Percentiles rank a stretch among this genome's conserved stretches.
phyloP scores from a whole-genome alignment of 768 basidiomycete genomes.

The Tephrocybe rancida region DNA sequence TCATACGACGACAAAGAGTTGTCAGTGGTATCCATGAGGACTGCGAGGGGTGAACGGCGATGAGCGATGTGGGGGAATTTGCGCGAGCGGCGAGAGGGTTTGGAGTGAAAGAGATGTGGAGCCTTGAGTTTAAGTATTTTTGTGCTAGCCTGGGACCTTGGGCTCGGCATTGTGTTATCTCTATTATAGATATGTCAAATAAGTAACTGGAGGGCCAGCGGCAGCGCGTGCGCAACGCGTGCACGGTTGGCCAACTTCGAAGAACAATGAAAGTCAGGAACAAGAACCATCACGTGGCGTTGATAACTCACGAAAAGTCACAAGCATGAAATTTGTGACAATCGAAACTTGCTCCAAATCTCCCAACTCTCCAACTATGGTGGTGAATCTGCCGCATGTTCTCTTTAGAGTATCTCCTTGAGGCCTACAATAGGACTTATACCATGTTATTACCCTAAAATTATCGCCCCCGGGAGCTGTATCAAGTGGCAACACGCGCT shows the following conservation, averaged over 20 bases:
- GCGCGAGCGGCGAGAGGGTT: background rate
- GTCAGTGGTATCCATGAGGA: slow-evolving; percentile 3
- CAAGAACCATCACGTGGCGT: too few species aligned
- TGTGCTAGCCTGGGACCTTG: background rate
- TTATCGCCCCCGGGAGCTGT: too few species aligned
- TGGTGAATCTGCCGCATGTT: too few species aligned
- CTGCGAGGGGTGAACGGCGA: slow-evolving; percentile 4
- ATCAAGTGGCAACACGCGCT: too few species aligned
- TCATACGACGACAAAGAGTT: background rate
- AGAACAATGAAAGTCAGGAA: slow-evolving; percentile 33
- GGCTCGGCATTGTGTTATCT: slow-evolving; percentile 6
- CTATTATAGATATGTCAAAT: slow-evolving; percentile 6
- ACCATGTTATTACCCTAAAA: too few species aligned
- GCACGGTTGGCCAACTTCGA: slow-evolving; percentile 23
- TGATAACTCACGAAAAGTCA: too few species aligned
- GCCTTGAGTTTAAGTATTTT: slow-evolving; percentile 4
- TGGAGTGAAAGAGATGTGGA: slow-evolving; percentile 2
- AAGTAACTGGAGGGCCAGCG: slow-evolving; percentile 14
- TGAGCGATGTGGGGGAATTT: background rate
- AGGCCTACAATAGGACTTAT: too few species aligned
- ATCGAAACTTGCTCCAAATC: too few species aligned
- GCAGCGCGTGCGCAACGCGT: slow-evolving; percentile 9
- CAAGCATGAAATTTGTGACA: too few species aligned
- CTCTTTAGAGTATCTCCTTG: too few species aligned
- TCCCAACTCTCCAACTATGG: too few species aligned